A percentile compares a stretch with the other conserved stretches of the same genome.
Conservation (phyloP, 2,329 filamentous ascomycete genomes). For the Macrophomina tecta region DNA sequence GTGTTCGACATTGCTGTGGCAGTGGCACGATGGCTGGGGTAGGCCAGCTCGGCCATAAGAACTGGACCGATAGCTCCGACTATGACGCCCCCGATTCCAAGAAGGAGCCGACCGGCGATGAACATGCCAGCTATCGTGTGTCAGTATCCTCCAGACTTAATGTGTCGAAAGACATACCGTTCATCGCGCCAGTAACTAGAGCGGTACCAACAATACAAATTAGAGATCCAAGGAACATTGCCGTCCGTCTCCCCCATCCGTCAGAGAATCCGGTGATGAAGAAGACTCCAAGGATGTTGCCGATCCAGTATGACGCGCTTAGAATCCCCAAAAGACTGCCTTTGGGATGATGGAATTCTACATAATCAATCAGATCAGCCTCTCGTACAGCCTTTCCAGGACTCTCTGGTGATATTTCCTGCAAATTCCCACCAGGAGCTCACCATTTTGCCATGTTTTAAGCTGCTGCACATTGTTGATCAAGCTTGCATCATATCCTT, state of each 20-base stretch:
- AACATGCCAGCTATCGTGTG: conserved; percentile 14
- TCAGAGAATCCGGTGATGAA: conserved; percentile 20
- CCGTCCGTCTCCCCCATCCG: conserved; percentile 13
- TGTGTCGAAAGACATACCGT: not conserved
- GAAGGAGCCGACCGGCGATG: conserved; percentile 10
- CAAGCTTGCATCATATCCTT: conserved; percentile 25
- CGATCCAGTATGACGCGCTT: conserved; percentile 27
- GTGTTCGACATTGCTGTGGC: conserved; percentile 25
- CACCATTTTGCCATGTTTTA: conserved; percentile 8
- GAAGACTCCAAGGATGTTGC: conserved; percentile 22
- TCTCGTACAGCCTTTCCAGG: not conserved
- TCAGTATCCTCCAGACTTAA: not conserved
- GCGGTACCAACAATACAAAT: conserved; percentile 21
- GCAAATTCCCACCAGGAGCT: not conserved
- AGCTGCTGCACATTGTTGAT: conserved; percentile 27
- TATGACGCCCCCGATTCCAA: conserved; percentile 17
- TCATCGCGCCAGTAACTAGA: conserved; percentile 8
- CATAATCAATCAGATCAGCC: not conserved
- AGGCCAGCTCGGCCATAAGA: conserved; percentile 23
- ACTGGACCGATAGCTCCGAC: conserved; percentile 24
- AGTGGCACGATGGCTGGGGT: conserved; percentile 20
- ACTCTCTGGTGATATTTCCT: not conserved
- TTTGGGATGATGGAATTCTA: conserved; percentile 21
- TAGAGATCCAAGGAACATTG: conserved; percentile 19
- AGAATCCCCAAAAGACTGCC: conserved; percentile 20